These are phyloP conservation scores for Synchytrium microbalum DNA, from an alignment of 371 early-diverging fungal genomes.

Conservation along the genomic window DNA sequence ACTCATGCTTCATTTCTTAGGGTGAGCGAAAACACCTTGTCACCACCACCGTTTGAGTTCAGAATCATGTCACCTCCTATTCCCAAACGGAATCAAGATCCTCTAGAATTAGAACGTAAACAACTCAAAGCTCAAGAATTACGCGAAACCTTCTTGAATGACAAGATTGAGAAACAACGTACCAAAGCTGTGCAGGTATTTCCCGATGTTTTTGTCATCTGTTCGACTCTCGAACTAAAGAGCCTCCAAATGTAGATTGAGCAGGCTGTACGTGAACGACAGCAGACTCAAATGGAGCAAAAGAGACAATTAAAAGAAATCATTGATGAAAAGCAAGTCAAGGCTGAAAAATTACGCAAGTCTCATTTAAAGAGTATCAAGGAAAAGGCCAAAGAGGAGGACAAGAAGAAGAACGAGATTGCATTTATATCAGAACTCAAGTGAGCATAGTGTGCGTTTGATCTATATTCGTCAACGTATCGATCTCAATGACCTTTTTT, in stretches of 20 bases:
- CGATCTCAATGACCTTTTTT: neutral
- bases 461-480: neutral
- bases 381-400: slow-evolving; percentile 25
- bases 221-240: too few relatives aligned
- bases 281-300: neutral
- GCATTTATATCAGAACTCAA: slow-evolving; percentile 13
- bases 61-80: too few relatives aligned
- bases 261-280: too few relatives aligned
- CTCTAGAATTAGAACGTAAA: neutral
- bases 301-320: slow-evolving; percentile 13
- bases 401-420: slow-evolving; percentile 17
- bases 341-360: slow-evolving; percentile 23
- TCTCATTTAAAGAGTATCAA: slow-evolving; percentile 15
- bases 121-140: neutral
- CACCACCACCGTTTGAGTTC: too few relatives aligned
- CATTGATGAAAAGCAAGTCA: slow-evolving; percentile 25
- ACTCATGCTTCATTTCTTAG: too few relatives aligned
- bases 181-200: neutral
- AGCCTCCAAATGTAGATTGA: too few relatives aligned
- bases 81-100: too few relatives aligned
- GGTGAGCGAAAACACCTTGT: too few relatives aligned
- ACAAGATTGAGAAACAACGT: neutral
- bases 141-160: neutral
- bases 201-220: too few relatives aligned
- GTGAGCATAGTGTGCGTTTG: slow-evolving; percentile 1